Base-by-base conservation (phyloP, 768 basidiomycete genomes). In the Suillus decipiens region DNA sequence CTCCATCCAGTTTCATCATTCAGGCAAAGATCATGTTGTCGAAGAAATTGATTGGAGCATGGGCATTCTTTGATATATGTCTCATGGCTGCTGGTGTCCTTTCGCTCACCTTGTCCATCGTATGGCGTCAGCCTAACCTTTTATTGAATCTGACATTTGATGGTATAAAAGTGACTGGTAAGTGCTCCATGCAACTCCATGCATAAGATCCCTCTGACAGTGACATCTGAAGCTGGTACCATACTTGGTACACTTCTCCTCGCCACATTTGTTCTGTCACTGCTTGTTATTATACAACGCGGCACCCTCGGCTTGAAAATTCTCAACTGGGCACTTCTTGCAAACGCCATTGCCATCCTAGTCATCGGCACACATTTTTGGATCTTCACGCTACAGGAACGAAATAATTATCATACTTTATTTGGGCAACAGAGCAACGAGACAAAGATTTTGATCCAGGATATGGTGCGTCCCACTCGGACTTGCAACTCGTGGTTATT, bases 321-420 rank as follows among this genome's bases (percentile, higher is more conserved):
- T 43, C 85, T 94, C 68, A 95, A 94, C 76, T 93, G 89, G 79
- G 69, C 81, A 33, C 86, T 95, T 59, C 74, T 95, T 41, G 61
- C 81, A 45, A 88, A 95, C 69, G 82, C 82, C 9, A 67, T 90
- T 50, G 80, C 81, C 31, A 82, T 89, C 47, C 75, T 89, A 56
- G 69, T 87, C 59, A 76, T 92, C 33, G 93, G 91, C 64, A 84
- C 88, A 24, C 82, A 85, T 67, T 78, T 96, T 58, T 96, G 95
- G 95, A 86, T 90, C 76, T 92, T 78, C 71, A 93, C 93, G 6
- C 80, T 96, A 19, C 75, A 82, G 61, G 89, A 93, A 72, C 85
- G 89, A 33, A 75, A 77, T 50, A 86, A 91, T 68, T 96, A 88
- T 76, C 83, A 86, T 64, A 64, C 64, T 0, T 75, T 85, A 31